These are phyloP conservation scores for Rhizophora apiculata DNA, from an alignment of 345 rosid genomes.

Conservation along the genomic window DNA sequence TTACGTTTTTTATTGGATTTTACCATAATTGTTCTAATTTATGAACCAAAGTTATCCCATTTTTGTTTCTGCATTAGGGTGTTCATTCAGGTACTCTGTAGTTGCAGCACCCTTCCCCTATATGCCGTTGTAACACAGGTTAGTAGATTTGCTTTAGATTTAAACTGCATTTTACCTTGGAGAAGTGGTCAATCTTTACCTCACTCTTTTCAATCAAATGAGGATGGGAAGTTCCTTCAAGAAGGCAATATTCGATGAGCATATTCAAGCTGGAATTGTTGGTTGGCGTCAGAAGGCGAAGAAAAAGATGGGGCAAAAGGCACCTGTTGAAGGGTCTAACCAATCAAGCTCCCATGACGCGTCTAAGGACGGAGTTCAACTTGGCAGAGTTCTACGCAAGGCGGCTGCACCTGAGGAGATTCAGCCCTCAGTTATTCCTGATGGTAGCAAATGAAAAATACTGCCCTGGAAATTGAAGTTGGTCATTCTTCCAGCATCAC, in stretches of 20 bases:
- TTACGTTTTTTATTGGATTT: too few relatives aligned
- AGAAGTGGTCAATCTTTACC: too few relatives aligned
- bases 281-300: conserved; percentile 25
- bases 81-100: conserved; percentile 70
- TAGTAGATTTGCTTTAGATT: background rate
- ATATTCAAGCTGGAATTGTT: conserved; percentile 14
- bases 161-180: background rate
- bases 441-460: too few relatives aligned
- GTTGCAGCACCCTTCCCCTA: conserved; percentile 85
- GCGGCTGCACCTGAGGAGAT: conserved; percentile 15
- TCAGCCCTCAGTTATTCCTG: conserved; percentile 10
- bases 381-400: conserved; percentile 20
- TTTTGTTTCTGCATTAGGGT: conserved; percentile 31
- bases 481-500: background rate
- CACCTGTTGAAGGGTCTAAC: conserved; percentile 1
- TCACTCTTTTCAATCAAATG: conserved; percentile 16
- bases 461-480: background rate
- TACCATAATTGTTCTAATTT: too few relatives aligned
- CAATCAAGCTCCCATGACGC: conserved; percentile 30
- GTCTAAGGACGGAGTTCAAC: conserved; percentile 9
- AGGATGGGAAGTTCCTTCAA: conserved; percentile 34
- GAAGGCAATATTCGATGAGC: conserved; percentile 26
- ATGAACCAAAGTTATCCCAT: too few relatives aligned
- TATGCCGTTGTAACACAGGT: conserved; percentile 92
- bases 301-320: conserved; percentile 12